Base-by-base conservation (phyloP, 805 yeast genomes). In the Brettanomyces bruxellensis region DNA sequence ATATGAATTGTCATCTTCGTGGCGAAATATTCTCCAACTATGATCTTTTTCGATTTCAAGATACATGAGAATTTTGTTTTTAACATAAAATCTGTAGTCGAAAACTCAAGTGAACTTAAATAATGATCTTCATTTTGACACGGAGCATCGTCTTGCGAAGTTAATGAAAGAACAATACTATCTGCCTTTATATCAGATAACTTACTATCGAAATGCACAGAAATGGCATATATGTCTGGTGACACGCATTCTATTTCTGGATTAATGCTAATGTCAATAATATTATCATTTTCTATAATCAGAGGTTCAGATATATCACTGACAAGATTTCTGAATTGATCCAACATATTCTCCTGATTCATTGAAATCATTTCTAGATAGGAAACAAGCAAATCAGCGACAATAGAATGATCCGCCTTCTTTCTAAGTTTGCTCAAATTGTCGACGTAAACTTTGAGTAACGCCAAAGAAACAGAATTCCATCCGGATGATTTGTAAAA, bases 401-500 rank as follows among this genome's bases (percentile, higher is more conserved):
- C 25, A 43, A 46, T 55, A 34, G 46, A 55, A 13, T 45, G 49
- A 9, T 49, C 55, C 49, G 53, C 51, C 39, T 53, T 56, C 49
- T 54, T 52, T 40, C 53, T 57, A 41, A 62, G 52, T 25, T 73
- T 66, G 49, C 76, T 77, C 35, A 89, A 68, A 55, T 95, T 87
- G 37, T 79, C 78, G 28, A 86, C 72, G 57, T 82, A 88, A 1
- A 81, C 68, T 52, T 78, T 79, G 36, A 87, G 68, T 14, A 91
- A 63, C n/a, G 73, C 64, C 5, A 78, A 72, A 1, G 95, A 86
- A 57, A 88, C 77, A 40, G 67, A 62, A 44, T 75, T 75, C 97
- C 97, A 90, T 1, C 89, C 87, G 41, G 81, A 77, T 18, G 71
- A 64, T 6, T 75, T 72, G 56, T 85, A 89, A 46, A 78, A 78